Evolutionary conservation across 768 basidiomycete species (phyloP), one percentile per base, ranked within the genome.

Genomic region (Suillus hirtellus): DNA sequence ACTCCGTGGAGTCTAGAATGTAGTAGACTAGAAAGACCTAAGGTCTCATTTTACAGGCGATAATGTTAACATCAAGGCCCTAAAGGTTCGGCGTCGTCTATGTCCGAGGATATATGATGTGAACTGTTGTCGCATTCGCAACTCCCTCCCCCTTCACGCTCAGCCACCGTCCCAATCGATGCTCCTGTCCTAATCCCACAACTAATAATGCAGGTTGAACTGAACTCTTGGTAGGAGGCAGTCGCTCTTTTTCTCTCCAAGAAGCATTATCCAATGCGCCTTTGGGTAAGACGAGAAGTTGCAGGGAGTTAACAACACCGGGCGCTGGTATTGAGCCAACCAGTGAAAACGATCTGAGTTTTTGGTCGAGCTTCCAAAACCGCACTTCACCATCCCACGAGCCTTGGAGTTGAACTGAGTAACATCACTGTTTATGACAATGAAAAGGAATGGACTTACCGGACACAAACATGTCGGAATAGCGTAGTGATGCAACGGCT

Each of bases 341-440:
- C 2, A 84, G 84, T 14, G 85, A 75, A 75, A 99, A 96, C 0
- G 89, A 89, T 69, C 86, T 90, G 15, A 96, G 76, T 66, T 86
- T 89, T 1, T 85, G 69, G 66, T 95, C 91, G 38, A 99, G 80
- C 71, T 92, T 89, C 96, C 97, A 99, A 73, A 99, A 79, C 58
- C 92, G 90, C 69, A 99, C 85, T 55, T 82, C 73, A 52, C 95
- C 94, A 66, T 97, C 95, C 90, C 93, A 99, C 12, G 97, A 99
- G 38, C 96, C 95, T 97, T 65, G 3, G 38, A n/a, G n/a, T 21
- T 35, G 55, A 24, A 62, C 24, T 49, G 50, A 60, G 59, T 19
- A 62, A 63, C 35, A 63, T 35, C 24, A 35, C 35, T 14, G 11
- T n/a, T 42, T 8, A 10, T 44, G 35, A 8, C 21, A 31, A 38